Evolutionary conservation across 2,329 filamentous ascomycete genomes (phyloP), one percentile per base, ranked within the genome.

Genomic region (Trichoderma sp.): DNA sequence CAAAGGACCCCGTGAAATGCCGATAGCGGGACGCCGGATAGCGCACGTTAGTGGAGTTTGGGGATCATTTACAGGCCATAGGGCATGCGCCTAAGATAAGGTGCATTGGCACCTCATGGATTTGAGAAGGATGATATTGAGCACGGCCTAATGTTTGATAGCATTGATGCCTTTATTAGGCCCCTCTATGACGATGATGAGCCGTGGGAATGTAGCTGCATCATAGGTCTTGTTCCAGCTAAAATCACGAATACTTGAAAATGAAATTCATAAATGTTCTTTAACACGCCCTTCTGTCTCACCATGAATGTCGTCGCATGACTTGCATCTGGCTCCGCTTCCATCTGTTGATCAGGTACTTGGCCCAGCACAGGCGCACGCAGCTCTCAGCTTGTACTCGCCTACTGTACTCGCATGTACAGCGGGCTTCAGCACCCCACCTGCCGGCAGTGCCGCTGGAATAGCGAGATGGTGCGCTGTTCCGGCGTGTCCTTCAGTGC

Each of bases 11-110:
- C 47, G 57, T 43, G 47, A 30, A 32, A 60, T 57, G 69, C 47
- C 68, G 58, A 56, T 71, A 71, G 68, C 61, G 57, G 58, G 56
- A 43, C 60, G 24, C 36, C 56, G 53, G n/a, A 68, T 68, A 68
- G 65, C 65, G 65, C 53, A 30, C 34, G 32, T 57, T 60, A 60
- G 65, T 47, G 65, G 65, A 24, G 65, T 43, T 60, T 39, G 30
- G 39, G 65, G 53, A 56, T 58, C 34, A 47, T 43, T 34, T 60
- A 60, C 57, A 56, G 65, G 53, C 32, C 56, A 34, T 14, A 18
- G 56, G 26, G 47, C 47, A 51, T 51, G n/a, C 9, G n/a, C 47
- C 47, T 51, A 24, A 51, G n/a, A 51, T 24, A 51, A 24, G 47
- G 47, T 51, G 43, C 39, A 43, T 43, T 1, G 36, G 14, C 39